Evolutionary conservation across 2,329 filamentous ascomycete species (phyloP), one percentile per base, ranked within the genome.

Genomic region (Cercospora citrullina): DNA sequence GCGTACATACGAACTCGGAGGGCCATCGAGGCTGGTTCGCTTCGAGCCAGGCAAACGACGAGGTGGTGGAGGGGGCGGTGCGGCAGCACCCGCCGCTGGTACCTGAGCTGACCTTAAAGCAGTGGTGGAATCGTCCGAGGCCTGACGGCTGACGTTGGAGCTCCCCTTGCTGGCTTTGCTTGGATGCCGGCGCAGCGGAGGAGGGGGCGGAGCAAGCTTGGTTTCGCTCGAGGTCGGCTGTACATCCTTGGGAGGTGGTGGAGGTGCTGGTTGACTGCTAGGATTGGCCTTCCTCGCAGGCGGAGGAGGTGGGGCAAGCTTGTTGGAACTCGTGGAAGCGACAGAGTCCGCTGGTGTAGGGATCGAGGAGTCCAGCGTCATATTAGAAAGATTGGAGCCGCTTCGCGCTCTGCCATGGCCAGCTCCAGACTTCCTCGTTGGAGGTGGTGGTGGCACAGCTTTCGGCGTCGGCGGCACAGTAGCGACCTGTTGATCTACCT

Each of bases 361-460:
- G 16, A 58, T 23, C 0, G 51, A 33, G 7, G 67, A 69, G 26
- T 71, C 69, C 33, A 48, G 59, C n/a, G 72, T 72, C 33, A 63
- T 65, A 57, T 71, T 70, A 7, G 73, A 74, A 4, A 75, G 60
- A 55, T 74, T 75, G 10, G 75, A 76, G 12, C 64, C 65, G 62
- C 74, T 77, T 59, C 75, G 68, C 14, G 72, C 64, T 31, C 75
- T 62, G 9, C 66, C 63, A 23, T 65, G 68, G 16, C 66, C 65
- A 8, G 62, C 42, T n/a, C 58, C 63, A 2, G 66, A 62, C 64
- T 83, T 83, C 60, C 84, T 80, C 64, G 84, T 76, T 66, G 83
- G 78, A 26, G 84, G 70, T 21, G 85, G 84, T 23, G 84, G 83
- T 9, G 76, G 75, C 3, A 83, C 81, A 9, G 84, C 82, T 4